These are phyloP conservation scores for Phytophthora pisi DNA, from an alignment of 352 stramenopile genomes.

Conservation along the genomic window DNA sequence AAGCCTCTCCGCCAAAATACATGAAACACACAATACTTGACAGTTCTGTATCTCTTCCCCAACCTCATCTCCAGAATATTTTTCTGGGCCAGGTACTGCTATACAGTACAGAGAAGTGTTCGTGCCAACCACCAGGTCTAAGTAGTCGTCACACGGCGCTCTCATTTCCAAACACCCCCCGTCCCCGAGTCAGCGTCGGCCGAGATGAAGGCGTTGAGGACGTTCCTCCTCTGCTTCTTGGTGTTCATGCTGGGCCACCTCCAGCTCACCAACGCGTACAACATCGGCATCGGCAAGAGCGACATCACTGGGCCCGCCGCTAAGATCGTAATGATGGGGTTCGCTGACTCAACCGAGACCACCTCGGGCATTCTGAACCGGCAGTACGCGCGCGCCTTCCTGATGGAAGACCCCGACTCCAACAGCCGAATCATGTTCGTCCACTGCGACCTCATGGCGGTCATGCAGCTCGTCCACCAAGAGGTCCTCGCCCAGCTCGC, in stretches of 20 bases:
- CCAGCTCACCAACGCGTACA: neutral
- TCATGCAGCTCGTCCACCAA: slow-evolving; percentile 3
- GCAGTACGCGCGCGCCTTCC: slow-evolving; percentile 1
- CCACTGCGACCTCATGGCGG: slow-evolving; percentile 1
- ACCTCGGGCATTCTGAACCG: neutral
- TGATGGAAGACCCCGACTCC: neutral
- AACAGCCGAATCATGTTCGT: slow-evolving; percentile 7
- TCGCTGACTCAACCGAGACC: neutral
- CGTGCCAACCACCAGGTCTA: too few species aligned
- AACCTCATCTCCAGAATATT: too few species aligned
- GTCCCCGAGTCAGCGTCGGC: neutral
- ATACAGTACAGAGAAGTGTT: too few species aligned
- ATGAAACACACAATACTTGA: too few species aligned
- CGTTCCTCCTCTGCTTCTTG: neutral
- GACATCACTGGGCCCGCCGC: neutral
- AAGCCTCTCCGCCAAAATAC: too few species aligned
- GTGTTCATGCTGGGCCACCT: neutral
- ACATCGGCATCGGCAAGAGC: slow-evolving; percentile 4
- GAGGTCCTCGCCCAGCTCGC: neutral
- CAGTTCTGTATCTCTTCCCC: too few species aligned
- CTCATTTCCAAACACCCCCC: neutral
- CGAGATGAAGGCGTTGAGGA: neutral
- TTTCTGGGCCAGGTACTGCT: too few species aligned
- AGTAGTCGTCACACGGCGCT: too few species aligned
- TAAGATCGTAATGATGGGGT: slow-evolving; percentile 2